Base-by-base conservation (phyloP, 345 rosid genomes). In the Eucalyptus tenuipes region DNA sequence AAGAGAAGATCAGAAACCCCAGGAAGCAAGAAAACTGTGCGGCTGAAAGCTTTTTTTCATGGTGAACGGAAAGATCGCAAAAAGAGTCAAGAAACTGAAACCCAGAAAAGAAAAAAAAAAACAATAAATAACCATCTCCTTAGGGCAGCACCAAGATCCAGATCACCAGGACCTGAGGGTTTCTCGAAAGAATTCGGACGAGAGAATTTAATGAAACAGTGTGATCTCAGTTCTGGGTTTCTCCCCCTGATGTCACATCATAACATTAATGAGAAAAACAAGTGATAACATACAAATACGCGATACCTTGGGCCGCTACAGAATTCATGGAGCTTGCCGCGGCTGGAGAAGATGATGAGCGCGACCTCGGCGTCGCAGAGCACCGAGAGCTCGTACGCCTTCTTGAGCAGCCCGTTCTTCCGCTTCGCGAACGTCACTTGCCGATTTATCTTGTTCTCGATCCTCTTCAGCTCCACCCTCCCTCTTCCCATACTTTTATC, bases 391-490 rank as follows among this genome's bases (percentile, higher is more conserved):
- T 95, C 99, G 37, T 91, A 88, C 37, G 99, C 99, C 88, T 96
- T 96, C 96, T 96, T 95, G 95, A 95, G 95, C 80, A 96, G 91
- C 45, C 98, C 97, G 84, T 94, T 96, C 90, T 97, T 90, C 89
- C 99, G 90, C 93, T 95, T 95, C 10, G 97, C 94, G 88, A 91
- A 96, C 44, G 99, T 96, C 81, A 95, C 97, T 79, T 96, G 97
- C 90, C 99, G 90, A 91, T 93, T 95, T 18, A 97, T 95, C 53
- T 94, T 88, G 95, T 95, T 96, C 95, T 95, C 98, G 79, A 95
- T 96, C 91, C 93, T 94, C 96, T 92, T 95, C 94, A 96, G 94
- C 95, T 95, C 96, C 92, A 94, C 95, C 95, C 94, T 94, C 47
- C 97, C 98, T 89, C 98, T 91, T 90, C 96, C 95, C 98, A 95